phyloP scores from a whole-genome alignment of 2,329 filamentous ascomycete genomes.

The Lasiodiplodia sp. region DNA sequence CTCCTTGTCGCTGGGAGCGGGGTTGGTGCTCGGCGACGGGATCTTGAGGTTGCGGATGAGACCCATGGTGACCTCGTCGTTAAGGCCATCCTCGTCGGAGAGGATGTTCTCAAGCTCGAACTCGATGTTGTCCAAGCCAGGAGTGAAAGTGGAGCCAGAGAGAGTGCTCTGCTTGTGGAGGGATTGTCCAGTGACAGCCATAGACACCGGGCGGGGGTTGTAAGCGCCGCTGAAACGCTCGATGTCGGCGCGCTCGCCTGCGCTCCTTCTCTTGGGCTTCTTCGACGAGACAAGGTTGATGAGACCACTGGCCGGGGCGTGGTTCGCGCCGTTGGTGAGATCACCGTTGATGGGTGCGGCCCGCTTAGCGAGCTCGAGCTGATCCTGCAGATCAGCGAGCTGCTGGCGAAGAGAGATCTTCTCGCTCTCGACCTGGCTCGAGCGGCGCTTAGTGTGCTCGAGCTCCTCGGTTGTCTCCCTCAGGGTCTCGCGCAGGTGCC shows the following conservation, averaged over 20 bases:
- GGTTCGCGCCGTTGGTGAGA: slow-evolving; percentile 67
- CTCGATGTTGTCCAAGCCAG: slow-evolving; percentile 88
- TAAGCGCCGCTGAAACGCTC: slow-evolving; percentile 92
- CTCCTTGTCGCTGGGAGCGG: slow-evolving; percentile 95
- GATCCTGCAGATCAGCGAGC: slow-evolving; percentile 87
- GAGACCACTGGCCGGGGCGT: slow-evolving; percentile 71
- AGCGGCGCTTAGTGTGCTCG: slow-evolving; percentile 77
- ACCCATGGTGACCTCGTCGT: slow-evolving; percentile 96
- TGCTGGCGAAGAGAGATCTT: slow-evolving; percentile 87
- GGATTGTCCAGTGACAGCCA: slow-evolving; percentile 75
- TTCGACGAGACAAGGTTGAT: slow-evolving; percentile 98
- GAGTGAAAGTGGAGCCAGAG: slow-evolving; percentile 78
- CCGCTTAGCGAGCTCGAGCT: slow-evolving; percentile 86
- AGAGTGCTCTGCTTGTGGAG: slow-evolving; percentile 70
- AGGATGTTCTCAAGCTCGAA: slow-evolving; percentile 92
- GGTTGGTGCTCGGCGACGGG: slow-evolving; percentile 82
- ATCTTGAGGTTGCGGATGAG: slow-evolving; percentile 97
- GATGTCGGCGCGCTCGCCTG: slow-evolving; percentile 82
- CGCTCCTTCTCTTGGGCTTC: slow-evolving; percentile 94
- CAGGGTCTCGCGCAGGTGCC: slow-evolving; percentile 81
- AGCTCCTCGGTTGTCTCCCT: slow-evolving; percentile 81
- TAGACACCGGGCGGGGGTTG: slow-evolving; percentile 94
- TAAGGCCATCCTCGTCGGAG: slow-evolving; percentile 92
- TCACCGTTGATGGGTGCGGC: slow-evolving; percentile 75
- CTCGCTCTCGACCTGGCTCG: slow-evolving; percentile 80